A percentile compares a stretch with the other conserved stretches of the same genome.
These are phyloP conservation scores for Malania oleifera DNA, from an alignment of 164 flowering plant species.

Conservation along the genomic window DNA sequence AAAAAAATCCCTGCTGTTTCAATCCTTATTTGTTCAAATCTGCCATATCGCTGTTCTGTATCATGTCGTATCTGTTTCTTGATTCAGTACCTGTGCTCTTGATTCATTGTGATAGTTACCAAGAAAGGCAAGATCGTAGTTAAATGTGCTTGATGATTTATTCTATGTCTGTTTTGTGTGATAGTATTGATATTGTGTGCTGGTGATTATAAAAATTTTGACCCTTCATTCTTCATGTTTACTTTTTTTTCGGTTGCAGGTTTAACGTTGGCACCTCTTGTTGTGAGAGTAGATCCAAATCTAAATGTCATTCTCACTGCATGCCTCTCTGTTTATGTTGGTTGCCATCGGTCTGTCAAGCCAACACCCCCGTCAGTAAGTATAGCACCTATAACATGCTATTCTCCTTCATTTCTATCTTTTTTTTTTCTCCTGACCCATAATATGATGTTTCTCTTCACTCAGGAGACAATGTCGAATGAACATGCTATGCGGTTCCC, in stretches of 20 bases:
- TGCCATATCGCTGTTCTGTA: too few species aligned
- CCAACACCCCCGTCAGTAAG: constrained; percentile 95
- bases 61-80: too few species aligned
- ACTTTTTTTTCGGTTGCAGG: constrained; percentile 44
- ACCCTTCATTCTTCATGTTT: neutral
- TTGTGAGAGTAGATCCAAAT: constrained; percentile 83
- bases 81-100: too few species aligned
- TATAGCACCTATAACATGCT: neutral
- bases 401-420: neutral
- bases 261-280: constrained; percentile 80
- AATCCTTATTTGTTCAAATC: too few species aligned
- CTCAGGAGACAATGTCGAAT: constrained; percentile 97
- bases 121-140: too few species aligned
- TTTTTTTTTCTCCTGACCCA: neutral
- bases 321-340: constrained; percentile 83
- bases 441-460: constrained; percentile 1
- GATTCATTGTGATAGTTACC: too few species aligned
- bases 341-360: constrained; percentile 93
- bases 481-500: constrained; percentile 99
- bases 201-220: neutral
- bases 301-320: constrained; percentile 93
- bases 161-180: too few species aligned
- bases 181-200: too few species aligned
- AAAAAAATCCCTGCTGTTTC: too few species aligned
- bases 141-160: too few species aligned